Base-by-base conservation (phyloP, 2,329 filamentous ascomycete genomes). In the Sporothrix inflata region DNA sequence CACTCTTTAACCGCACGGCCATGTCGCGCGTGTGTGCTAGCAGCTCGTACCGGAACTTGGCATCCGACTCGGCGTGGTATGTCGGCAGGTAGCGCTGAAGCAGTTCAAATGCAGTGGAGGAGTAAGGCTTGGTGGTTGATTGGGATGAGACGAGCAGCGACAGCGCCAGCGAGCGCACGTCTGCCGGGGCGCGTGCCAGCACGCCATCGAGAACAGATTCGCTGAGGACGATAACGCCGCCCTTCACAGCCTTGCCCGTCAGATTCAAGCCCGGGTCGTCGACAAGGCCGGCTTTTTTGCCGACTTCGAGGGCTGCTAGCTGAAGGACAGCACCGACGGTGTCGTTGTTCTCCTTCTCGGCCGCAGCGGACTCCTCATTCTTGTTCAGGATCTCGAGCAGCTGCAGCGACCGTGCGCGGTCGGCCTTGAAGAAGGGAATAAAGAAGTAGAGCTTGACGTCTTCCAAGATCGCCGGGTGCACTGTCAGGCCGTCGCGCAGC, bases 31-130 rank as follows among this genome's bases (percentile, higher is more conserved):
- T 89, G 74, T 92, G 88, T 30, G 90, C 89, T 34, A 95, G 85
- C 1, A 97, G 85, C 76, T 97, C 93, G 72, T 94, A 91, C 72
- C 96, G 89, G 75, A 94, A 92, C 77, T 95, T 94, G 6, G 95
- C 90, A 78, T 98, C 94, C 0, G 92, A 90, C 74, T 98, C 94
- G 3, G 93, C 89, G 78, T 97, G 91, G 75, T 95, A 89, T 19
- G 90, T 87, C 0, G 88, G 85, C 3, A 98, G 82, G 73, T 93
- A 89, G 45, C 83, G 84, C 70, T 85, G 85, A 2, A 98, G 83
- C 14, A 91, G 85, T 3, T 82, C 79, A 2, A 98, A 84, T 0
- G 90, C 86, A 11, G 83, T 85, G 0, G 81, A 77, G 0, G 90
- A 90, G 69, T 97, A 90, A 0, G 94, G 91, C 69, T 89, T 89